Percentiles rank a stretch among this genome's conserved stretches.
Conservation (phyloP, 75 land plant species). For the Azolla pinnata region DNA sequence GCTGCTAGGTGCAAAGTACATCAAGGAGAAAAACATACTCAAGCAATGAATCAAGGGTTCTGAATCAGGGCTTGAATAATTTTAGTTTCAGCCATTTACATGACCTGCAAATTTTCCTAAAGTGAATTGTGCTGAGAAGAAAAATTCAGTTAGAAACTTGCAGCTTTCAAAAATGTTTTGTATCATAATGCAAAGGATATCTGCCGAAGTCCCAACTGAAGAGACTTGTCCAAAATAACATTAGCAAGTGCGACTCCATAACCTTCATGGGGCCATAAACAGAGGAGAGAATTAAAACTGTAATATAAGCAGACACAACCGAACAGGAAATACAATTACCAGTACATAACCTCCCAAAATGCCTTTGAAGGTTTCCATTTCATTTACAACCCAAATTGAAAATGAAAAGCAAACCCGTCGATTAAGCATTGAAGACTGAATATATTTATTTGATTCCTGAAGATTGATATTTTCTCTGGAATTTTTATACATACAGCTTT, state of each 20-base stretch:
- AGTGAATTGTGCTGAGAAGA: not conserved
- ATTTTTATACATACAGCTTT: no score
- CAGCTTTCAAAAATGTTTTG: not conserved
- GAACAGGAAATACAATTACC: no score
- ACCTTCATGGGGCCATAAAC: constrained; percentile 49
- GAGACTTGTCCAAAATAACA: constrained; percentile 56
- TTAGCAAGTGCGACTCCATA: constrained; percentile 75
- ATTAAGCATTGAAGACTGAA: no score
- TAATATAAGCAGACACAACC: not conserved
- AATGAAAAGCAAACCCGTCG: no score
- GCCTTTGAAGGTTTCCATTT: no score
- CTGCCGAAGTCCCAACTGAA: constrained; percentile 74
- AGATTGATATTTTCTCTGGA: no score
- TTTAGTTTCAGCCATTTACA: not conserved
- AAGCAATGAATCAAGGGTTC: not conserved
- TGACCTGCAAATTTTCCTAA: not conserved
- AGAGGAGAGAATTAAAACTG: not conserved
- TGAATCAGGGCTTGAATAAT: not conserved
- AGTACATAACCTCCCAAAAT: no score
- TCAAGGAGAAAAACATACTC: constrained; percentile 1
- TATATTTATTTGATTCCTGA: no score
- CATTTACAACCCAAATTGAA: no score
- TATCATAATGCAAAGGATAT: constrained; percentile 59
- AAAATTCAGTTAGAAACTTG: constrained; percentile 4
- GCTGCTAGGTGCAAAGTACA: constrained; percentile 64